A percentile compares a stretch with the other conserved stretches of the same genome.
Conservation (phyloP, 2,329 filamentous ascomycete species). For the Colletotrichum tamarilloi region DNA sequence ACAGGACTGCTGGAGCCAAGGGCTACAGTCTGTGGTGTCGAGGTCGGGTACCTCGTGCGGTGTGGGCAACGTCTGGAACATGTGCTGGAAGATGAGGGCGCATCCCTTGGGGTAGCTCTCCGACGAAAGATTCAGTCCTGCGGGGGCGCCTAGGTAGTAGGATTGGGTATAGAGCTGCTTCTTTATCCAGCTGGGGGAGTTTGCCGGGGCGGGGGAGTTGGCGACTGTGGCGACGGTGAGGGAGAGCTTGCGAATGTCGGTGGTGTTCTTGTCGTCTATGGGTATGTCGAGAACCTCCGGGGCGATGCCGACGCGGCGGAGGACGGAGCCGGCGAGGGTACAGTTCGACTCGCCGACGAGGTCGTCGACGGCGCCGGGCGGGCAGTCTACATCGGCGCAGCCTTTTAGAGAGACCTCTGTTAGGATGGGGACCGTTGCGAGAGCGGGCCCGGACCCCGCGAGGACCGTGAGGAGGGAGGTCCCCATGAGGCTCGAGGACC, state of each 20-base stretch:
- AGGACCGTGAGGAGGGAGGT: slow-evolving; percentile 33
- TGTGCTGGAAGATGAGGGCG: slow-evolving; percentile 34
- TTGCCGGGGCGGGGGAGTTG: not conserved
- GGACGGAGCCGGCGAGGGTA: slow-evolving; percentile 32
- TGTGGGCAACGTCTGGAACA: slow-evolving; percentile 32
- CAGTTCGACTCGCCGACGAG: slow-evolving; percentile 34
- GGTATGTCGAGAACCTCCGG: slow-evolving; percentile 33
- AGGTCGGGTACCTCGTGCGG: slow-evolving; percentile 27
- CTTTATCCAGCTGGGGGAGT: slow-evolving; percentile 22
- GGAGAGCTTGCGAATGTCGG: slow-evolving; percentile 31
- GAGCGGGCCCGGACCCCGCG: slow-evolving; percentile 28
- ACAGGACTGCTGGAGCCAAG: slow-evolving; percentile 35
- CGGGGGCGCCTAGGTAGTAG: slow-evolving; percentile 32
- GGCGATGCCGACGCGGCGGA: slow-evolving; percentile 33
- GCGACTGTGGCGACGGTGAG: slow-evolving; percentile 26
- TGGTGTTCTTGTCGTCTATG: slow-evolving; percentile 30
- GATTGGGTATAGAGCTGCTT: slow-evolving; percentile 34
- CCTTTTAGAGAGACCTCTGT: slow-evolving; percentile 29
- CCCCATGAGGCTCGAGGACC: slow-evolving; percentile 25
- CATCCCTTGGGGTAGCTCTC: slow-evolving; percentile 29
- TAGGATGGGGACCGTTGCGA: slow-evolving; percentile 34
- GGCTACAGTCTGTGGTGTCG: slow-evolving; percentile 32
- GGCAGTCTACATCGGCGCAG: slow-evolving; percentile 30
- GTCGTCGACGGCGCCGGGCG: slow-evolving; percentile 24
- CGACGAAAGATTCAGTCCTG: slow-evolving; percentile 19